These are phyloP conservation scores for Trapa incisa DNA, from an alignment of 345 rosid genomes.

Conservation along the genomic window DNA sequence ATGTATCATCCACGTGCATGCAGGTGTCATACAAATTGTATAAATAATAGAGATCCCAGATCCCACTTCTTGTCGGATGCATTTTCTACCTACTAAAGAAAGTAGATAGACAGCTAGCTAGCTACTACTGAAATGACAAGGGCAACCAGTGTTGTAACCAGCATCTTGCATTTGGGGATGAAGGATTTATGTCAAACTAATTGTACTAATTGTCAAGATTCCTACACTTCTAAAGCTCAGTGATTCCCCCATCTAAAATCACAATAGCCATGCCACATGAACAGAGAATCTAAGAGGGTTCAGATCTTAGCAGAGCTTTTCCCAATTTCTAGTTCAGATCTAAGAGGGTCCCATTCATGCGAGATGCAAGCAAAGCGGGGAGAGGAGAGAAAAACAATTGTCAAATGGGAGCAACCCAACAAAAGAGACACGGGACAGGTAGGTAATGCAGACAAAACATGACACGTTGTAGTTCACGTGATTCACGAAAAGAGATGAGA, in stretches of 20 bases:
- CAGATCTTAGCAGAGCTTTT: not conserved
- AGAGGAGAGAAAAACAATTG: not conserved
- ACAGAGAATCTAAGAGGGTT: not conserved
- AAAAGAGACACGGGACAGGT: not conserved
- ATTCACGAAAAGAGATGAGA: not conserved
- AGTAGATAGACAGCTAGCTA: not conserved
- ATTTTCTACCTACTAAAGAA: not conserved
- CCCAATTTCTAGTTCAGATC: not conserved
- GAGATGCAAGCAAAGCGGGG: not conserved
- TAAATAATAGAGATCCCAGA: not conserved
- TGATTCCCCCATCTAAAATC: not conserved
- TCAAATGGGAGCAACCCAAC: not conserved
- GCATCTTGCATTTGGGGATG: not conserved
- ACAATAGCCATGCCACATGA: not conserved
- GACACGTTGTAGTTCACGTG: constrained; percentile 3
- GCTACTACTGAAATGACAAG: not conserved
- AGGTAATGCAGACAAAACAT: constrained; percentile 3
- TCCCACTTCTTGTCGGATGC: not conserved
- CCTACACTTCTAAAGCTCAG: not conserved
- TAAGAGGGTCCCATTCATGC: not conserved
- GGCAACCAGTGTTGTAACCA: not conserved
- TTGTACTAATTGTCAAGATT: not conserved
- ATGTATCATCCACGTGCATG: not conserved
- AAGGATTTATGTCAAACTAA: not conserved
- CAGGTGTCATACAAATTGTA: not conserved